phyloP scores from a whole-genome alignment of 2,329 filamentous ascomycete genomes.

The Aspergillus sergii region DNA sequence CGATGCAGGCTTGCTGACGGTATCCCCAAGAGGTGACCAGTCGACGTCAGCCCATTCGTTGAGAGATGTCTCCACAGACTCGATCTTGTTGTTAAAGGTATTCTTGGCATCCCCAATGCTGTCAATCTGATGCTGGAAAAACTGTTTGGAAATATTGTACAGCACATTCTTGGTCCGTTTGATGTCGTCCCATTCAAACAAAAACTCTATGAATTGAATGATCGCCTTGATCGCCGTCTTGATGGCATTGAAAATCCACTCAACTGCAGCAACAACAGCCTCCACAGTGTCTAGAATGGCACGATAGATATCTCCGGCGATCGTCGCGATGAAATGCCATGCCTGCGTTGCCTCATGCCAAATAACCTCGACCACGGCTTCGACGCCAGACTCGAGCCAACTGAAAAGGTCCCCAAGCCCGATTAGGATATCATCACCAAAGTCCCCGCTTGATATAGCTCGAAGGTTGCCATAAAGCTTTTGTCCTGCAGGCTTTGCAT shows the following conservation, averaged over 20 bases:
- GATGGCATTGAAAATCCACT: conserved; percentile 13
- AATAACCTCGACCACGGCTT: not conserved
- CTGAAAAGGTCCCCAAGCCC: no score
- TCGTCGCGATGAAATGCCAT: conserved; percentile 10
- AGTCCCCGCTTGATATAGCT: no score
- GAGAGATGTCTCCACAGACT: not conserved
- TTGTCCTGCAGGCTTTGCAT: no score
- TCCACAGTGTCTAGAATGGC: conserved; percentile 17
- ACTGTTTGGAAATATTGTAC: conserved; percentile 13
- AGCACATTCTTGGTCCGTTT: conserved; percentile 16
- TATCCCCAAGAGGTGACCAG: conserved; percentile 1
- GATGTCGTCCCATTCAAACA: conserved; percentile 22
- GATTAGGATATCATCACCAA: no score
- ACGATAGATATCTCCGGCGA: conserved; percentile 12
- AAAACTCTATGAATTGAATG: conserved; percentile 11
- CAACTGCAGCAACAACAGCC: conserved; percentile 12
- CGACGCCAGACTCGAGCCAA: not conserved
- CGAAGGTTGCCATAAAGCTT: no score
- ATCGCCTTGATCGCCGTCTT: conserved; percentile 12
- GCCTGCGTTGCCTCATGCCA: not conserved
- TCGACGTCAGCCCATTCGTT: conserved; percentile 7
- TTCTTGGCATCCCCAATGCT: not conserved
- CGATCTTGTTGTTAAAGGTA: not conserved
- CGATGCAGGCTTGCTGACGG: no score
- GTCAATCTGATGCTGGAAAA: not conserved